Evolutionary conservation across 139 green algal genomes (phyloP).

Genomic region (Marvania coccoides): DNA sequence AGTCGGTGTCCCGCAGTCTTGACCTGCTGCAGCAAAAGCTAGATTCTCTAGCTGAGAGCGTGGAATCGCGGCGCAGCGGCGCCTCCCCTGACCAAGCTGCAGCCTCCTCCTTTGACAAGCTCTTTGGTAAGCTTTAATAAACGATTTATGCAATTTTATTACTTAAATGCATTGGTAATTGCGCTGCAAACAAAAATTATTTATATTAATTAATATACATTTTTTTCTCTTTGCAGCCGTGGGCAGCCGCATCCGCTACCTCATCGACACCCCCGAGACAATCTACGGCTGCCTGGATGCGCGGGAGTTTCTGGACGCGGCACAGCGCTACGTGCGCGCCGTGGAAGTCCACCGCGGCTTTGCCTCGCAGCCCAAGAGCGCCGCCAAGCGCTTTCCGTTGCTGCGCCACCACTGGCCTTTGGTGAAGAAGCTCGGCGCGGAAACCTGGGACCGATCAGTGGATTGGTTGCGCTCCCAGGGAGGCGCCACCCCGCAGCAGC

Average conservation of each 20-base stretch:
- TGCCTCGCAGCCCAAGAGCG: background rate
- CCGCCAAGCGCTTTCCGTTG: slow-evolving; percentile 70
- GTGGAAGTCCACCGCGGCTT: slow-evolving; percentile 53
- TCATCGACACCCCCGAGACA: slow-evolving; percentile 93
- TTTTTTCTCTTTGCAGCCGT: slow-evolving; percentile 56
- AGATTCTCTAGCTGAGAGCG: background rate
- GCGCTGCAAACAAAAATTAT: too few species aligned
- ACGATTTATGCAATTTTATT: too few species aligned
- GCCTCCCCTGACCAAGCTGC: background rate
- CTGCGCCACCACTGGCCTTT: slow-evolving; percentile 82
- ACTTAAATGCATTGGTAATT: too few species aligned
- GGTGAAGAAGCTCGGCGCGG: slow-evolving; percentile 73
- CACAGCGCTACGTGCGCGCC: slow-evolving; percentile 67
- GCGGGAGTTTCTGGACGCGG: slow-evolving; percentile 64
- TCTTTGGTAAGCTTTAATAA: slow-evolving; percentile 61
- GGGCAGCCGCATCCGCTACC: slow-evolving; percentile 83
- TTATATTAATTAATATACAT: too few species aligned
- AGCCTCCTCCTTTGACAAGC: slow-evolving; percentile 16
- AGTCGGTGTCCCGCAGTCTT: slow-evolving; percentile 51
- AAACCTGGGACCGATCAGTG: slow-evolving; percentile 46
- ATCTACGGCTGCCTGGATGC: slow-evolving; percentile 92
- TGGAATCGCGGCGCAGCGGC: background rate
- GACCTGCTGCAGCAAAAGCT: slow-evolving; percentile 38
- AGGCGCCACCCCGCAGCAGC: slow-evolving; percentile 18
- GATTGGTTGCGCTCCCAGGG: slow-evolving; percentile 39